Evolutionary conservation across 2,329 filamentous ascomycete species (phyloP), one percentile per base, ranked within the genome.

Genomic region (Beauveria scarabaeidicola): DNA sequence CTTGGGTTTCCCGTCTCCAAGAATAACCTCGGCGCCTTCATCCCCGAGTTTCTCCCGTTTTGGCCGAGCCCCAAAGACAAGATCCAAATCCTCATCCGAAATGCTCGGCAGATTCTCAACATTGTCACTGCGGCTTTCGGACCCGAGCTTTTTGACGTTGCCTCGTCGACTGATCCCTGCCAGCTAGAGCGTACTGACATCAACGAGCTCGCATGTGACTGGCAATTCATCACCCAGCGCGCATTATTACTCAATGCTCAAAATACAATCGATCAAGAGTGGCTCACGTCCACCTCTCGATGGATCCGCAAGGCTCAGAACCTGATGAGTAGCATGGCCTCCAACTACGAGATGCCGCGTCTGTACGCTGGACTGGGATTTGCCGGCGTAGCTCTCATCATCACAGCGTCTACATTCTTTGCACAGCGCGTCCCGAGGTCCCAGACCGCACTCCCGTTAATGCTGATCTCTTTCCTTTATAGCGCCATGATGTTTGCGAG

Each of bases 401-500:
- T 70, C 62, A 62, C 67, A 11, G 40, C 29, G 15, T 15, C 40
- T 3, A 36, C 27, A 10, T 38, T 41, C 10, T 41, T 23, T 46
- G 13, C 29, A 7, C 27, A 50, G 8, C 44, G 46, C 13, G 5
- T 36, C n/a, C 13, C 41, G 3, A 21, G 13, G 21, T 29, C 57
- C 1, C 27, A 27, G 3, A 59, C 48, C 3, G 21, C 56, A 21
- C 17, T 52, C 3, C 77, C 79, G 3, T 75, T 89, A 54, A 64
- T 75, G 3, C 63, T 80, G 2, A 76, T 85, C 32, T 81, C 81
- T 0, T 52, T 86, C 0, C 72, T 81, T 0, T 96, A 97, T 69
- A 85, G 87, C 1, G 71, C 84, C 41, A 95, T 97, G 85, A 97
- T 97, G 92, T 97, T 97, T 74, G 93, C 92, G 10, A 96, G 90